Conservation (phyloP, 768 basidiomycete genomes). For the Russula abietina region DNA sequence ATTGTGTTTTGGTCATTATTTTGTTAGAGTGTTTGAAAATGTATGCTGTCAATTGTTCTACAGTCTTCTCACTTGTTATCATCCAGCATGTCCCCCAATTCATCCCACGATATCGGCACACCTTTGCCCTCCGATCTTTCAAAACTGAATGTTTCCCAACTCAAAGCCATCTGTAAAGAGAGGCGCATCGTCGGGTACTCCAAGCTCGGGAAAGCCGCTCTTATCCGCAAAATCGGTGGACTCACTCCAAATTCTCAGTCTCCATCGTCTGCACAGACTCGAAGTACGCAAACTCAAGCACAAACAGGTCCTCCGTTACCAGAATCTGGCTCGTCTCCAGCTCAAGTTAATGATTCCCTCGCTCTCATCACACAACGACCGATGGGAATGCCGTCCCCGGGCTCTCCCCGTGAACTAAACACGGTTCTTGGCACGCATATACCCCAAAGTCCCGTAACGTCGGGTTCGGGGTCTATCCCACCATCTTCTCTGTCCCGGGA, state of each 20-base stretch:
- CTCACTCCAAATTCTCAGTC: background rate
- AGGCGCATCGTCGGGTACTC: conserved; percentile 56
- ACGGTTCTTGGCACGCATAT: conserved; percentile 3
- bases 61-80: background rate
- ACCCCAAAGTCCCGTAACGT: background rate
- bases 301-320: background rate
- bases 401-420: background rate
- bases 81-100: conserved; percentile 2
- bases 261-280: background rate
- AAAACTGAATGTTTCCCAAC: conserved; percentile 53
- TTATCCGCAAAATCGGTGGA: conserved; percentile 44
- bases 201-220: conserved; percentile 53
- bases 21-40: background rate
- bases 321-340: background rate
- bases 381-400: background rate
- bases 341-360: background rate
- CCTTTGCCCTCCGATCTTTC: conserved; percentile 19
- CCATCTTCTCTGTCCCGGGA: too few relatives aligned
- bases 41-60: background rate
- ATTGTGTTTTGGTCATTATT: background rate
- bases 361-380: background rate
- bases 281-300: background rate
- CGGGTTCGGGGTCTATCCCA: background rate
- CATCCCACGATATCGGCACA: background rate
- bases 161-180: conserved; percentile 66